These are phyloP conservation scores for Misopates orontium DNA, from an alignment of 257 asterid genomes.

Conservation along the genomic window DNA sequence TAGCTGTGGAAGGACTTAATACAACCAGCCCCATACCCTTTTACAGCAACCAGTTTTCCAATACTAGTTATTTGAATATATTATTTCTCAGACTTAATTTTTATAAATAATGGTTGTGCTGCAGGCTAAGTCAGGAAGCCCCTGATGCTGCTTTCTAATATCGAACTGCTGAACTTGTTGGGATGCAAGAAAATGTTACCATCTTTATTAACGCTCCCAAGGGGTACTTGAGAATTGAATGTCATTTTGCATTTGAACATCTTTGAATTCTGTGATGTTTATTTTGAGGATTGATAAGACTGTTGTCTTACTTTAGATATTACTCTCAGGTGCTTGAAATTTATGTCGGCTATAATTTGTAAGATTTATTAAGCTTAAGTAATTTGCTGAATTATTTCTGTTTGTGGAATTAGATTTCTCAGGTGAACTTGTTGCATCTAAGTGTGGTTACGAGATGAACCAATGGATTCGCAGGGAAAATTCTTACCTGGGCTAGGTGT, in stretches of 20 bases:
- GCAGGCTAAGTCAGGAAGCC: conserved; percentile 78
- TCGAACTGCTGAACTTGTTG: background rate
- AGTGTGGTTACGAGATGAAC: background rate
- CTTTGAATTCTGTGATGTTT: conserved; percentile 19
- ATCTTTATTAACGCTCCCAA: background rate
- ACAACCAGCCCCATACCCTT: no score
- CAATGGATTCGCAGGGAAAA: background rate
- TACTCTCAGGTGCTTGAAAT: conserved; percentile 17
- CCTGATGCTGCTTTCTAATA: conserved; percentile 29
- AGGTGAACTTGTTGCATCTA: background rate
- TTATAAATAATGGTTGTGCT: conserved; percentile 15
- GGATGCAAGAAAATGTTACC: conserved; percentile 17
- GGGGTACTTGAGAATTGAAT: background rate
- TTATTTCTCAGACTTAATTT: no score
- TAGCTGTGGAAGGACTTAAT: no score
- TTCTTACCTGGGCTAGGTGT: no score
- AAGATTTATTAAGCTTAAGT: background rate
- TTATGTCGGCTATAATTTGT: conserved; percentile 24
- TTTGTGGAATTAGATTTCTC: background rate
- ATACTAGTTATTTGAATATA: background rate
- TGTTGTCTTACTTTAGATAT: conserved; percentile 3
- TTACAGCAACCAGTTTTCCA: background rate
- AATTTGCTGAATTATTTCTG: background rate
- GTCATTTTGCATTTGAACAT: conserved; percentile 18
- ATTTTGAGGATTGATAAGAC: conserved; percentile 1